Conservation (phyloP, 768 basidiomycete species). For the Paxillus ammoniavirescens region DNA sequence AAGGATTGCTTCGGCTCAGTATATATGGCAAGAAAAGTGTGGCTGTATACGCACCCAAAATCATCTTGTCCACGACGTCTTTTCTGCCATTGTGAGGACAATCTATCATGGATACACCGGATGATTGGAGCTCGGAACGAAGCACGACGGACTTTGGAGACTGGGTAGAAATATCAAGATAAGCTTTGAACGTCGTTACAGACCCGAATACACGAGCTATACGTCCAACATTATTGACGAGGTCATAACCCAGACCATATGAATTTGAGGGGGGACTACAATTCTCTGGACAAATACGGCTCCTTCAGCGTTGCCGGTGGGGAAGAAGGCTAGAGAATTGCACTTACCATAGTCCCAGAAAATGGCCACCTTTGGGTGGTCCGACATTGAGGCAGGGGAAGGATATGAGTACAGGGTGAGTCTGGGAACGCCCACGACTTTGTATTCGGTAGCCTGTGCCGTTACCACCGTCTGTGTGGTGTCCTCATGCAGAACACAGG, state of each 20-base stretch:
- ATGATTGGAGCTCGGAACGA: constrained; percentile 44
- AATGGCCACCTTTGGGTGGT: constrained; percentile 39
- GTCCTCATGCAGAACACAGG: constrained; percentile 13
- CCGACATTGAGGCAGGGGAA: constrained; percentile 30
- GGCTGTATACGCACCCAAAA: constrained; percentile 35
- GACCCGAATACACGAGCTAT: constrained; percentile 48
- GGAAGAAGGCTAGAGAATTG: background rate
- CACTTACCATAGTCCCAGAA: constrained; percentile 38
- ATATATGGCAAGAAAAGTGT: background rate
- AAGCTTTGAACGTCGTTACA: constrained; percentile 52
- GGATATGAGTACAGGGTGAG: constrained; percentile 10
- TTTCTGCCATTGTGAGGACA: constrained; percentile 34
- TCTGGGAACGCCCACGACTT: constrained; percentile 9
- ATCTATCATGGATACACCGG: constrained; percentile 41
- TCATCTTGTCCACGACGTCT: constrained; percentile 46
- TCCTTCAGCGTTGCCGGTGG: constrained; percentile 15
- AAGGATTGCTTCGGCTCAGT: constrained; percentile 3
- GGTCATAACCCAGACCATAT: constrained; percentile 37
- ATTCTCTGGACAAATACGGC: constrained; percentile 25
- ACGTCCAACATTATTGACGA: constrained; percentile 42
- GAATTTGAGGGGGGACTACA: constrained; percentile 30
- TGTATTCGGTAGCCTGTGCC: constrained; percentile 19
- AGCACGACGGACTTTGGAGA: constrained; percentile 30
- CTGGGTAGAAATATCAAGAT: constrained; percentile 46
- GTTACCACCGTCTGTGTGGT: constrained; percentile 1